Percentiles rank a stretch among this genome's conserved stretches.
phyloP scores from a whole-genome alignment of 495 filamentous ascomycete species.

The Aspergillus haitiensis region DNA sequence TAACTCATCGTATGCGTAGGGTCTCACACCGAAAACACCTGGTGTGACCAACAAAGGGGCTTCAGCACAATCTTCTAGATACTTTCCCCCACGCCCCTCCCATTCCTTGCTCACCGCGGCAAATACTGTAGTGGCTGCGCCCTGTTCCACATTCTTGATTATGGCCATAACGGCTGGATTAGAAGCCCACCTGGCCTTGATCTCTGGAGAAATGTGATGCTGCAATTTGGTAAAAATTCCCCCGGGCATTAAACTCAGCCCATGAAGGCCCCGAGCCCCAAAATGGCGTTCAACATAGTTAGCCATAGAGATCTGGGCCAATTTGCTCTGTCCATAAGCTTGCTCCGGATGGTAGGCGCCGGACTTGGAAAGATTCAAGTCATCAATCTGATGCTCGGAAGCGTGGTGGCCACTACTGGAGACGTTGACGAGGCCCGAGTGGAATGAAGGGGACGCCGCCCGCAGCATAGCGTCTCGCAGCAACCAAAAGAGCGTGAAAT shows the following conservation, averaged over 20 bases:
- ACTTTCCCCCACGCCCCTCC: conserved; percentile 13
- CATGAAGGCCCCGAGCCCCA: background rate
- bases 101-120: conserved; percentile 10
- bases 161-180: background rate
- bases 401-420: background rate
- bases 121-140: conserved; percentile 11
- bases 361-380: background rate
- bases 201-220: background rate
- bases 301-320: conserved; percentile 5
- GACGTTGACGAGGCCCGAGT: background rate
- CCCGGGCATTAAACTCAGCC: background rate
- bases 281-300: background rate
- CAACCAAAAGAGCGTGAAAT: conserved; percentile 1
- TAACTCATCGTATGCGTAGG: background rate
- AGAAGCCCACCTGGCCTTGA: background rate
- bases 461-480: background rate
- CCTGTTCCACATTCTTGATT: conserved; percentile 10
- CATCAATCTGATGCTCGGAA: background rate
- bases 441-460: background rate
- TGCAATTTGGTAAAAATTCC: background rate
- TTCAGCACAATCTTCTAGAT: conserved; percentile 12
- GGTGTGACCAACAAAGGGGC: background rate
- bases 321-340: conserved; percentile 5
- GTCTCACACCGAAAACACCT: background rate
- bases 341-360: background rate